These are phyloP conservation scores for Xylariaceae sp. DNA, from an alignment of 2,329 filamentous ascomycete genomes.

Conservation along the genomic window DNA sequence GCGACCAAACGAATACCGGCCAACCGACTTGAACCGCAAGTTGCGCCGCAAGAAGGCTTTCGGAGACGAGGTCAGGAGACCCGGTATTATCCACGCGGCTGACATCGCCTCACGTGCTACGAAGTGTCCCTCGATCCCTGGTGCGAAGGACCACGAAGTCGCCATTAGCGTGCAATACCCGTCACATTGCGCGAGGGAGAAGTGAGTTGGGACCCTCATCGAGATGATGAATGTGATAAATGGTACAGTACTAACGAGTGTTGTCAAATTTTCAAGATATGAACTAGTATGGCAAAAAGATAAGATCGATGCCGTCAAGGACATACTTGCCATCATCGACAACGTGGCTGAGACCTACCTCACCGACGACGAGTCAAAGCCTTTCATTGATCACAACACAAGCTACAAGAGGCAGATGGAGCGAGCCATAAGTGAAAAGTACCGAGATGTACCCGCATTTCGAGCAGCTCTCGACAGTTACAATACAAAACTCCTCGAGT, in stretches of 20 bases:
- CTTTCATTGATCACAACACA: constrained; percentile 64
- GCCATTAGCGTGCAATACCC: constrained; percentile 77
- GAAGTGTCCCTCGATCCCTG: constrained; percentile 47
- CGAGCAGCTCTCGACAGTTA: constrained; percentile 67
- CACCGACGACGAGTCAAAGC: constrained; percentile 59
- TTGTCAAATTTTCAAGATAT: constrained; percentile 44
- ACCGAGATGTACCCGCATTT: constrained; percentile 62
- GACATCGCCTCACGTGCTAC: constrained; percentile 49
- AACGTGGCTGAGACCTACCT: constrained; percentile 73
- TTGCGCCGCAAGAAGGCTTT: constrained; percentile 44
- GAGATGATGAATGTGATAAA: no score
- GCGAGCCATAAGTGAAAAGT: constrained; percentile 63
- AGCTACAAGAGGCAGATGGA: constrained; percentile 75
- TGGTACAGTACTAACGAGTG: constrained; percentile 14
- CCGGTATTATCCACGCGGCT: constrained; percentile 53
- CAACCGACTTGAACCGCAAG: constrained; percentile 43
- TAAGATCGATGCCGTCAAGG: constrained; percentile 69
- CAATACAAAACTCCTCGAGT: constrained; percentile 62
- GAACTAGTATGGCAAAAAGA: constrained; percentile 74
- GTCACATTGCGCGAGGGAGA: constrained; percentile 63
- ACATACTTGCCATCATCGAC: constrained; percentile 65
- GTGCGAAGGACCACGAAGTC: constrained; percentile 48
- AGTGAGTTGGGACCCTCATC: constrained; percentile 39
- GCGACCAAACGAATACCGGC: constrained; percentile 39
- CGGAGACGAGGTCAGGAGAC: constrained; percentile 37